phyloP scores from a whole-genome alignment of 164 flowering plant genomes.

The Paratinospora sagittata region DNA sequence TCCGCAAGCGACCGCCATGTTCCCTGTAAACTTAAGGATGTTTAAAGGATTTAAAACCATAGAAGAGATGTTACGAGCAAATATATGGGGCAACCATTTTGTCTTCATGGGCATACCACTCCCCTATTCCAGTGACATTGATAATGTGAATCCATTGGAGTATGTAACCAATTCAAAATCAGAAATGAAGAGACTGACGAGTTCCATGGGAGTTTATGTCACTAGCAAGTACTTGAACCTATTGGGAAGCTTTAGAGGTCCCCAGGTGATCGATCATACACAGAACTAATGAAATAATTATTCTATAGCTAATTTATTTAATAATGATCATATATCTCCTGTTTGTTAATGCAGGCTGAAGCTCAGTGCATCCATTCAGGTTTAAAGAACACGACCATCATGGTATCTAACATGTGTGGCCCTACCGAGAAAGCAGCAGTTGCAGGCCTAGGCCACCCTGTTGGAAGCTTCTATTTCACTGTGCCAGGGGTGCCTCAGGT shows the following conservation, averaged over 20 bases:
- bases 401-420: slow-evolving; percentile 32
- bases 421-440: slow-evolving; percentile 35
- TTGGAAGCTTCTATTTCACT: slow-evolving; percentile 33
- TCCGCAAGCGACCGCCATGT: slow-evolving; percentile 6
- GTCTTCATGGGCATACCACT: slow-evolving; percentile 11
- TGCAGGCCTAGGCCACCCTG: slow-evolving; percentile 31
- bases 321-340: no score
- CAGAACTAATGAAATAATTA: no score
- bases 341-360: slow-evolving; percentile 20
- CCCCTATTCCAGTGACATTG: slow-evolving; percentile 11
- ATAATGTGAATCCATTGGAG: slow-evolving; percentile 12
- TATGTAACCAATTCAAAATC: slow-evolving; percentile 7
- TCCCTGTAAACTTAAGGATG: slow-evolving; percentile 19
- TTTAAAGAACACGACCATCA: slow-evolving; percentile 29
- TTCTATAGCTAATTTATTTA: no score
- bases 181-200: slow-evolving; percentile 15
- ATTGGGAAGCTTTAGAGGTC: slow-evolving; percentile 8
- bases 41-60: slow-evolving; percentile 14
- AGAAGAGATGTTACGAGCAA: slow-evolving; percentile 18
- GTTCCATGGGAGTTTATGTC: slow-evolving; percentile 11
- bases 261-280: slow-evolving; percentile 17
- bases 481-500: slow-evolving; percentile 37
- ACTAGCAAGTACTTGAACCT: slow-evolving; percentile 2
- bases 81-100: slow-evolving; percentile 20
- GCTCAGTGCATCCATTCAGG: slow-evolving; percentile 26